phyloP scores from a whole-genome alignment of 2,329 filamentous ascomycete genomes.

The Ophiobolus disseminans region DNA sequence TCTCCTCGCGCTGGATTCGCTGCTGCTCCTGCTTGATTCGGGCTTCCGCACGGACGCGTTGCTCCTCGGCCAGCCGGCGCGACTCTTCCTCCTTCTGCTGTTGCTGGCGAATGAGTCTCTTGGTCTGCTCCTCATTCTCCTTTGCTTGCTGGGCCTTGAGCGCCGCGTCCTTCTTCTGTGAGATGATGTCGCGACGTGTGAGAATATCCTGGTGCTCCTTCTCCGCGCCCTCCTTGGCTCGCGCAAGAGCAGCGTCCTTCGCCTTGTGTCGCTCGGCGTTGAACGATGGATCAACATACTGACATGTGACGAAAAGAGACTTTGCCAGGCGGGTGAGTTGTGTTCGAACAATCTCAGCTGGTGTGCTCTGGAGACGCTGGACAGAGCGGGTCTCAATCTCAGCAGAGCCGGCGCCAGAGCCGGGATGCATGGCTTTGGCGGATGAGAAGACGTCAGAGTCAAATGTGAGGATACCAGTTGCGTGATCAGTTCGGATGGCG shows the following conservation, averaged over 20 bases:
- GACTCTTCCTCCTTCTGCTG: conserved; percentile 90
- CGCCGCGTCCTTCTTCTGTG: conserved; percentile 97
- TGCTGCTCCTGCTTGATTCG: conserved; percentile 69
- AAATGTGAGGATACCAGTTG: conserved; percentile 92
- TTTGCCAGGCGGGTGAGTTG: conserved; percentile 92
- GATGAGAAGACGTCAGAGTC: conserved; percentile 99
- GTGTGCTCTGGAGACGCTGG: conserved; percentile 95
- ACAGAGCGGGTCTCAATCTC: conserved; percentile 85
- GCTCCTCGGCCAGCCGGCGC: conserved; percentile 87
- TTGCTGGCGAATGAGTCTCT: conserved; percentile 85
- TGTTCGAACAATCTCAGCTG: conserved; percentile 94
- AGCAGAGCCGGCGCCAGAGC: conserved; percentile 83
- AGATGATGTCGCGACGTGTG: conserved; percentile 85
- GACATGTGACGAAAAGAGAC: conserved; percentile 89
- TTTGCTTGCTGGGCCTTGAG: conserved; percentile 85
- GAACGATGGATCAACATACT: conserved; percentile 92
- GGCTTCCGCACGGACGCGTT: conserved; percentile 88
- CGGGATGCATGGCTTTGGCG: conserved; percentile 86
- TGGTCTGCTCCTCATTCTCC: conserved; percentile 90
- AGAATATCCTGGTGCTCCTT: conserved; percentile 88
- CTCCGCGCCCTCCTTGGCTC: conserved; percentile 86
- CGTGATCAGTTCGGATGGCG: conserved; percentile 94
- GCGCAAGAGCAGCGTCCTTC: conserved; percentile 78
- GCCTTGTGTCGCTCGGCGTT: conserved; percentile 81
- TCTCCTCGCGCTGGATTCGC: conserved; percentile 58